A percentile compares a stretch with the other conserved stretches of the same genome.
These are phyloP conservation scores for Globisporangium apiculatum DNA, from an alignment of 352 stramenopile species.

Conservation along the genomic window DNA sequence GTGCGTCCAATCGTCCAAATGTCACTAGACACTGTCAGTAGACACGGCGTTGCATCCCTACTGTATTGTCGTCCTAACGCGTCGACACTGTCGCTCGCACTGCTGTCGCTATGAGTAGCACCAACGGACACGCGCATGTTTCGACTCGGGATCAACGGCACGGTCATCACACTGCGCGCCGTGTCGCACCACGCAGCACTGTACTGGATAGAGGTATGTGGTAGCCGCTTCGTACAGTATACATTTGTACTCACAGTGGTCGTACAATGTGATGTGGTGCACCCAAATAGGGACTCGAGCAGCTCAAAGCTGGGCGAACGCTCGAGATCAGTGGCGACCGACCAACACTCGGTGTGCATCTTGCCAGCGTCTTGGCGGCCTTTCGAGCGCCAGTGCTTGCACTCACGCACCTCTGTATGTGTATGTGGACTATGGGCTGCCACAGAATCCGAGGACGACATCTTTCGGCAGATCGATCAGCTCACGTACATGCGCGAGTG, in stretches of 20 bases:
- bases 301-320: conserved; percentile 36
- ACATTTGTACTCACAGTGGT: neutral
- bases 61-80: neutral
- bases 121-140: conserved; percentile 35
- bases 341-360: conserved; percentile 30
- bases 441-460: conserved; percentile 68
- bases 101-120: conserved; percentile 6
- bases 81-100: neutral
- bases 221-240: neutral
- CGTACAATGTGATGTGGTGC: too few species aligned
- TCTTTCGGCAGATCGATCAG: conserved; percentile 69
- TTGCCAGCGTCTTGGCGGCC: too few species aligned
- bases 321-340: conserved; percentile 40
- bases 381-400: too few species aligned
- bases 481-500: conserved; percentile 49
- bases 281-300: conserved; percentile 30
- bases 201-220: conserved; percentile 61
- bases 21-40: too few species aligned
- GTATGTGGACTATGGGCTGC: too few species aligned
- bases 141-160: conserved; percentile 56
- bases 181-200: conserved; percentile 54
- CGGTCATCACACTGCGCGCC: conserved; percentile 55
- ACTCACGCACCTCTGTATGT: too few species aligned
- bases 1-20: neutral
- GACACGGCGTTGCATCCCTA: too few species aligned